These are phyloP conservation scores for Ophiostoma sp. DNA, from an alignment of 2,329 filamentous ascomycete genomes.

Conservation along the genomic window DNA sequence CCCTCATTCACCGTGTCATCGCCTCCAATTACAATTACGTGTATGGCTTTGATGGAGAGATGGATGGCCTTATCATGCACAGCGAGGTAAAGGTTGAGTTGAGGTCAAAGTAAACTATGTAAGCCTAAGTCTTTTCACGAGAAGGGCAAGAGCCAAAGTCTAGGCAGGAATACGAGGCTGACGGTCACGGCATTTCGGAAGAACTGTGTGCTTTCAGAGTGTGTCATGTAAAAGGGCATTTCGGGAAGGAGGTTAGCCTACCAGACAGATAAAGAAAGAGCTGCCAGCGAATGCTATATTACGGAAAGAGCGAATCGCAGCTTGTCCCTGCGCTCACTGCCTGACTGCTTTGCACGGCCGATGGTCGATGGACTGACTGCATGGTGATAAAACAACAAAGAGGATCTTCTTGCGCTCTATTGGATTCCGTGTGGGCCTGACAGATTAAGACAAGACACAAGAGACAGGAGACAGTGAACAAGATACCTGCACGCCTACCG, in stretches of 20 bases:
- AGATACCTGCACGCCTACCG: not conserved
- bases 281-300: too few species aligned
- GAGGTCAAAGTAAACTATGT: too few species aligned
- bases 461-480: too few species aligned
- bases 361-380: too few species aligned
- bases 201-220: not conserved
- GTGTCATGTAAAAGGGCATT: not conserved
- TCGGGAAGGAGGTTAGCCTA: not conserved
- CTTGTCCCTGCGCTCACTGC: not conserved
- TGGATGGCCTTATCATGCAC: not conserved
- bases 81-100: not conserved
- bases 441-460: too few species aligned
- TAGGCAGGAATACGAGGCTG: not conserved
- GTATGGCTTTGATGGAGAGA: not conserved
- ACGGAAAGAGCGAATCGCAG: not conserved
- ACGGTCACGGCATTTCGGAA: not conserved
- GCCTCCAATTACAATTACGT: not conserved
- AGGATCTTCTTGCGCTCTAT: too few species aligned
- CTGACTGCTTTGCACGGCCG: too few species aligned
- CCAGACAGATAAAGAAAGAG: not conserved
- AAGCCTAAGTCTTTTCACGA: not conserved
- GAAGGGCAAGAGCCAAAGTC: not conserved
- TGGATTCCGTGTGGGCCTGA: too few species aligned
- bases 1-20: constrained; percentile 3
- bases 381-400: too few species aligned